Percentiles rank a stretch among this genome's conserved stretches.
Evolutionary conservation across 2,329 filamentous ascomycete species (phyloP).

Genomic region (Diaporthe vaccinii): DNA sequence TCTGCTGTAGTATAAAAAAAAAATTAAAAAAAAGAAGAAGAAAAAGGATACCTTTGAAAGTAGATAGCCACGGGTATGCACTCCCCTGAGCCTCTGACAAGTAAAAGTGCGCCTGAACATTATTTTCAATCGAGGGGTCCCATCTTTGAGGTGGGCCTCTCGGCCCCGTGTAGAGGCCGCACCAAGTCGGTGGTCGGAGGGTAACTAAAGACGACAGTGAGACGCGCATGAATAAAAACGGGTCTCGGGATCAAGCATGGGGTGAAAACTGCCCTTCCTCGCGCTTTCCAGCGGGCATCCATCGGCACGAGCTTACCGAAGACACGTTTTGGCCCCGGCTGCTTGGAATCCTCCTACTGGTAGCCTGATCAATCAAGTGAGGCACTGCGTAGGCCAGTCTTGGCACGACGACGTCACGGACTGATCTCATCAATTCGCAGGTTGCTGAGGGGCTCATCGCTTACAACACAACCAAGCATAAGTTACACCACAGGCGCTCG

Average conservation of each 20-base stretch:
- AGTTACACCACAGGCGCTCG: not conserved
- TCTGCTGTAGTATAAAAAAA: not conserved
- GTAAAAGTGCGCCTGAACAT: not conserved
- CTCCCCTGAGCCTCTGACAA: not conserved
- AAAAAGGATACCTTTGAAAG: not conserved
- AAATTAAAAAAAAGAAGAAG: not conserved
- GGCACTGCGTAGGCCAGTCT: constrained; percentile 1
- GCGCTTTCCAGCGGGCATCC: not conserved
- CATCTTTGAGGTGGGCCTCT: not conserved
- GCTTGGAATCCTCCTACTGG: not conserved
- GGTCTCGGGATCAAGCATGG: not conserved
- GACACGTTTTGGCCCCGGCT: not conserved
- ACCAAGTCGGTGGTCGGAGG: constrained; percentile 20
- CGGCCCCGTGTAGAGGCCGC: constrained; percentile 10
- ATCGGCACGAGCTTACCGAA: not conserved
- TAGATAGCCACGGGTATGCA: not conserved
- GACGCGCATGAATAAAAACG: not conserved
- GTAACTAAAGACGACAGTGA: not conserved
- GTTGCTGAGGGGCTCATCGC: not conserved
- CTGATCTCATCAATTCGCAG: not conserved
- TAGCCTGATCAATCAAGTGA: not conserved
- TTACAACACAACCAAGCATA: not conserved
- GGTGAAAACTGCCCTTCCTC: not conserved
- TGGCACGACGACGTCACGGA: not conserved
- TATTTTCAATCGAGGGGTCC: not conserved